Percentiles rank a stretch among this genome's conserved stretches.
Conservation (phyloP, 2,329 filamentous ascomycete genomes). For the Hymenoscyphus fraxineus region DNA sequence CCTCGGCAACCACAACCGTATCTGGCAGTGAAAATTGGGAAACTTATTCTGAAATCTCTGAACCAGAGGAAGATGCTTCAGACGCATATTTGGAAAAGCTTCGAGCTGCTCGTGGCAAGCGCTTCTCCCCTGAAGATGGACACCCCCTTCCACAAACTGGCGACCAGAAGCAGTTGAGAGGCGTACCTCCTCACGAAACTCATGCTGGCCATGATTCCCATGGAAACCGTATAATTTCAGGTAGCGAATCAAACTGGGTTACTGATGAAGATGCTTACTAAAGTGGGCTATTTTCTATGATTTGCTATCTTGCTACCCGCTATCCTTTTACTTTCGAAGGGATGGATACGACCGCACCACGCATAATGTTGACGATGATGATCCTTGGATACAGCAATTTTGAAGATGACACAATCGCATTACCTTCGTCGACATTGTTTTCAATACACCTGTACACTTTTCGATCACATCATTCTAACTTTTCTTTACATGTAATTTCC, state of each 20-base stretch:
- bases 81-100: constrained; percentile 88
- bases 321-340: not conserved
- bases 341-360: not conserved
- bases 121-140: constrained; percentile 49
- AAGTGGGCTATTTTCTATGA: constrained; percentile 3
- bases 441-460: constrained; percentile 3
- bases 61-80: constrained; percentile 69
- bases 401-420: not conserved
- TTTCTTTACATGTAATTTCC: not conserved
- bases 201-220: constrained; percentile 52
- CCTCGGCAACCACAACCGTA: constrained; percentile 58
- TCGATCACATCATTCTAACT: not conserved
- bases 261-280: constrained; percentile 61
- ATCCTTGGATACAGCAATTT: not conserved
- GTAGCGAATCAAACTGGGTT: constrained; percentile 57
- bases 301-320: not conserved
- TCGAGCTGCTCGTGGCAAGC: constrained; percentile 64
- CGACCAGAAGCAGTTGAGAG: constrained; percentile 52
- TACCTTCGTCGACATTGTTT: constrained; percentile 1
- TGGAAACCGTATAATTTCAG: constrained; percentile 59
- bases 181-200: constrained; percentile 45
- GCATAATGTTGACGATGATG: constrained; percentile 1
- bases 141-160: constrained; percentile 35
- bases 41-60: constrained; percentile 83
- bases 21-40: constrained; percentile 97